Evolutionary conservation across 176 grass and related monocot genomes (phyloP).

Genomic region (Aegilops longissima): DNA sequence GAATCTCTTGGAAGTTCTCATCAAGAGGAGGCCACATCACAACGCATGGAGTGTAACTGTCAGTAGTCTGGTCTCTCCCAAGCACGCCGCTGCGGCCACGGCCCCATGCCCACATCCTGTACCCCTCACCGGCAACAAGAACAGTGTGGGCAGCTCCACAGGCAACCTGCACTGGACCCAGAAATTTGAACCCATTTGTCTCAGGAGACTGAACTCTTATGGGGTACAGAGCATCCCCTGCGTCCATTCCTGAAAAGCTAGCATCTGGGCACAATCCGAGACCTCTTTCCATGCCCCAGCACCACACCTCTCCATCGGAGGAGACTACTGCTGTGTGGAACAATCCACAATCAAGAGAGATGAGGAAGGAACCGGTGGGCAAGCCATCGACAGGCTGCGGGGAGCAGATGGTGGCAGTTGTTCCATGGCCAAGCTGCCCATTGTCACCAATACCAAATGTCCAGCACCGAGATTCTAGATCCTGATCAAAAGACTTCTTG

Average conservation of each 20-base stretch:
- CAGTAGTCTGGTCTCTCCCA: slow-evolving; percentile 55
- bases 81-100: slow-evolving; percentile 86
- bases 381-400: slow-evolving; percentile 75
- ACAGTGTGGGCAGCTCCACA: slow-evolving; percentile 97
- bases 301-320: slow-evolving; percentile 88
- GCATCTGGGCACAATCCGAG: slow-evolving; percentile 90
- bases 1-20: slow-evolving; percentile 45
- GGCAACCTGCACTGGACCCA: slow-evolving; percentile 63
- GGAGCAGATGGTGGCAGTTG: slow-evolving; percentile 55
- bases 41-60: slow-evolving; percentile 74
- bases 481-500: slow-evolving; percentile 73
- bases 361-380: slow-evolving; percentile 67
- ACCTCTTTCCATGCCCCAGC: slow-evolving; percentile 99
- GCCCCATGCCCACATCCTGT: slow-evolving; percentile 95
- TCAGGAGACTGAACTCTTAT: slow-evolving; percentile 77
- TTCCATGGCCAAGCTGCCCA: slow-evolving; percentile 93
- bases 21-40: slow-evolving; percentile 85
- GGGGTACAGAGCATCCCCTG: slow-evolving; percentile 79
- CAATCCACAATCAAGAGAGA: slow-evolving; percentile 94
- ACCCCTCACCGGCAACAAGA: slow-evolving; percentile 91
- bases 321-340: slow-evolving; percentile 92
- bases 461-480: slow-evolving; percentile 88
- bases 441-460: slow-evolving; percentile 94
- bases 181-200: slow-evolving; percentile 71
- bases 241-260: slow-evolving; percentile 73